Evolutionary conservation across 176 grass and related monocot genomes (phyloP).

Genomic region (Paspalum notatum): DNA sequence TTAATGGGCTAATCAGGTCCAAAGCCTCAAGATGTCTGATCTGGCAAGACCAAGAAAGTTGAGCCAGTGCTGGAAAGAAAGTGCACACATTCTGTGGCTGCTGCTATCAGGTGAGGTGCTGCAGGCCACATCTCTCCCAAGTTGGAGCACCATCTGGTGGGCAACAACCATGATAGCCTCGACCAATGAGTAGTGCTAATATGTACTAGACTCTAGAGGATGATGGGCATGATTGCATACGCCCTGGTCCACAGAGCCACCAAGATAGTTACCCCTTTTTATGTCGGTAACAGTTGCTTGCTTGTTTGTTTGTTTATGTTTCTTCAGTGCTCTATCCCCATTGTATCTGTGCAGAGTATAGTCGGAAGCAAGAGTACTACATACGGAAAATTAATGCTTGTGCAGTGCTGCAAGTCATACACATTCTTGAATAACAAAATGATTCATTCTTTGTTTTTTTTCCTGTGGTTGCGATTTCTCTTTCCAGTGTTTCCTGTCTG

Average conservation of each 20-base stretch:
- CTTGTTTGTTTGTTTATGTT: background rate
- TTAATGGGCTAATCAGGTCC: slow-evolving; percentile 44
- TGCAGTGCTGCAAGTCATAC: slow-evolving; percentile 14
- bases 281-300: background rate
- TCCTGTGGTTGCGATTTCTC: background rate
- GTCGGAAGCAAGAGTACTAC: background rate
- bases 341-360: slow-evolving; percentile 1
- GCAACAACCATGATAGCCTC: slow-evolving; percentile 28
- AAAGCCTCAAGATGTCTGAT: slow-evolving; percentile 32
- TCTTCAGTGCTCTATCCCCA: slow-evolving; percentile 19
- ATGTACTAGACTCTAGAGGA: slow-evolving; percentile 34
- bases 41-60: slow-evolving; percentile 34
- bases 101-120: slow-evolving; percentile 18
- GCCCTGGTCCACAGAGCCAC: slow-evolving; percentile 16
- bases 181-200: background rate
- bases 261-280: slow-evolving; percentile 16
- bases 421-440: slow-evolving; percentile 23
- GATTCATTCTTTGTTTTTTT: background rate
- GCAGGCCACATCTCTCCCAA: background rate
- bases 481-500: background rate
- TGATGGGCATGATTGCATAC: slow-evolving; percentile 29
- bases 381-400: slow-evolving; percentile 15
- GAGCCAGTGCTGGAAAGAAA: slow-evolving; percentile 30
- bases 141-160: slow-evolving; percentile 43
- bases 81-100: slow-evolving; percentile 21